These are phyloP conservation scores for Diplosphaera chodatii DNA, from an alignment of 139 green algal species.

Conservation along the genomic window DNA sequence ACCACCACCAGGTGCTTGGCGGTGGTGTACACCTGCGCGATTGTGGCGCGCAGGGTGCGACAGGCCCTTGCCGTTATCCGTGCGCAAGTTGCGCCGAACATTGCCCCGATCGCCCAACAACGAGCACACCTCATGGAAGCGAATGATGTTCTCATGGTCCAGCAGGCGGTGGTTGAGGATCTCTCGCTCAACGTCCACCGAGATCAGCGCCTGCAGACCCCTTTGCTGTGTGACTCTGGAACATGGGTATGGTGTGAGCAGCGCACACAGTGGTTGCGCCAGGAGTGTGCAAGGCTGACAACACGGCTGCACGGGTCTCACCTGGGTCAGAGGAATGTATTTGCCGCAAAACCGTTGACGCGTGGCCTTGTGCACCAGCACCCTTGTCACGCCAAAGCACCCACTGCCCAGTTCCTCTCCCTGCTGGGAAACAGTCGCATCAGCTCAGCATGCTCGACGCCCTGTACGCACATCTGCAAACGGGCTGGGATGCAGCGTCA, in stretches of 20 bases:
- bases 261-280: neutral
- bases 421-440: no score
- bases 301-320: neutral
- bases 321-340: neutral
- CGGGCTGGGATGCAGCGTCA: no score
- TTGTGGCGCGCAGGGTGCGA: no score
- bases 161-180: neutral
- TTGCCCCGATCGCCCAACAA: no score
- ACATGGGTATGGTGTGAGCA: neutral
- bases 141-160: neutral
- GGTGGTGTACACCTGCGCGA: neutral
- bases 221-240: no score
- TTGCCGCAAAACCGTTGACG: neutral
- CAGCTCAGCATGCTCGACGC: no score
- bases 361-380: neutral
- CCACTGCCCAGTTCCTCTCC: neutral
- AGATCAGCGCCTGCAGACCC: neutral
- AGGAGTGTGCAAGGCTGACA: neutral
- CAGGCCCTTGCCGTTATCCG: no score
- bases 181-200: neutral
- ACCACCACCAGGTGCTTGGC: neutral
- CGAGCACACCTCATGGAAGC: neutral
- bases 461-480: no score
- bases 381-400: neutral
- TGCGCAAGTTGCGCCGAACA: no score